Conservation (phyloP, 495 filamentous ascomycete species). For the Lasiosphaeriaceae sp. region DNA sequence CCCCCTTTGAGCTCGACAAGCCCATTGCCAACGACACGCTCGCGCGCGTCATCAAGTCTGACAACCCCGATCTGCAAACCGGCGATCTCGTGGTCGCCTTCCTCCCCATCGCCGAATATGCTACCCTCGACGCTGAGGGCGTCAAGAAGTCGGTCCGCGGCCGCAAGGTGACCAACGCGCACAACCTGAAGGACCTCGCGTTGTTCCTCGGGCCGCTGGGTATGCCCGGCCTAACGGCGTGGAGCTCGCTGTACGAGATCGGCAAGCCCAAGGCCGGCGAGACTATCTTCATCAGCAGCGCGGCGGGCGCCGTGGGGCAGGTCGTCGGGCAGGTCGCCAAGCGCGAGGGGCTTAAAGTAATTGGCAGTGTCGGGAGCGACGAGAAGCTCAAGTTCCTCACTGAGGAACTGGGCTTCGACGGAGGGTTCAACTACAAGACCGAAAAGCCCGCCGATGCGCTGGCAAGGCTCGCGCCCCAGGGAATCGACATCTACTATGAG, state of each 20-base stretch:
- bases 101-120: constrained; percentile 62
- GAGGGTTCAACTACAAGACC: constrained; percentile 67
- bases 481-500: constrained; percentile 93
- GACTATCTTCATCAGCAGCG: constrained; percentile 81
- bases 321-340: constrained; percentile 83
- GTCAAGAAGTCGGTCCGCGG: constrained; percentile 21
- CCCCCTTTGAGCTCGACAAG: constrained; percentile 51
- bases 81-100: constrained; percentile 65
- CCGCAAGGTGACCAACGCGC: constrained; percentile 54
- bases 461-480: constrained; percentile 69
- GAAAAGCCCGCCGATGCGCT: constrained; percentile 67
- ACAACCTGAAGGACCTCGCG: constrained; percentile 56
- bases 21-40: constrained; percentile 58
- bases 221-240: constrained; percentile 86
- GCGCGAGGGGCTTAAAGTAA: constrained; percentile 79
- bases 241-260: constrained; percentile 75
- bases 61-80: constrained; percentile 53
- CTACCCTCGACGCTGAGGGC: constrained; percentile 30
- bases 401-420: constrained; percentile 64
- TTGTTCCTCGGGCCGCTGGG: constrained; percentile 71
- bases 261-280: constrained; percentile 83
- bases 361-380: constrained; percentile 63
- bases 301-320: constrained; percentile 80
- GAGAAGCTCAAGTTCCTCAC: constrained; percentile 66
- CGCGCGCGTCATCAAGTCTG: constrained; percentile 63